A percentile compares a stretch with the other conserved stretches of the same genome.
phyloP scores from a whole-genome alignment of 2,329 filamentous ascomycete species.

The Cladosporium sphaerospermum region DNA sequence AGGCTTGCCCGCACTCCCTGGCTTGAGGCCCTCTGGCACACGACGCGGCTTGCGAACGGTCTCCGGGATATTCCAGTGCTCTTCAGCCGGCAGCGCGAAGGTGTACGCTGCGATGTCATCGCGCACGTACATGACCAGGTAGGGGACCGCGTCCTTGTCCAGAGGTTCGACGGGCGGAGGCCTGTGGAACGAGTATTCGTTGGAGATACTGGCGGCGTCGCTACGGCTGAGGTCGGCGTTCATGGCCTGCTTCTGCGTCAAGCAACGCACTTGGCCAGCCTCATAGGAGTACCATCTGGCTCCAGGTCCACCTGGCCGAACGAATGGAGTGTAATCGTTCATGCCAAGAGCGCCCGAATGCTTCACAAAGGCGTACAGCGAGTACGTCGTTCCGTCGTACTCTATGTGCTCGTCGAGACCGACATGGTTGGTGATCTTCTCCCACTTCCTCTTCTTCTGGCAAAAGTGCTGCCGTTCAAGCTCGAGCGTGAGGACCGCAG shows the following conservation, averaged over 20 bases:
- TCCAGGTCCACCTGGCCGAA: conserved; percentile 51
- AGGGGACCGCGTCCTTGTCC: conserved; percentile 36
- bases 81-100: conserved; percentile 29
- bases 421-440: conserved; percentile 52
- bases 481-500: conserved; percentile 39
- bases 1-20: background rate
- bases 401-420: conserved; percentile 49
- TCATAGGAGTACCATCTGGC: conserved; percentile 56
- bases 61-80: conserved; percentile 11
- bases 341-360: conserved; percentile 55
- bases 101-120: conserved; percentile 37
- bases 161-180: background rate
- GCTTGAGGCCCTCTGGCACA: background rate
- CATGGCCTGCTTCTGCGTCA: conserved; percentile 50
- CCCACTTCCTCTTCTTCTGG: conserved; percentile 48
- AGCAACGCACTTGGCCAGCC: conserved; percentile 45
- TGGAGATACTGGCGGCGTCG: background rate
- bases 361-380: conserved; percentile 54
- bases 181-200: background rate
- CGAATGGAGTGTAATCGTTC: conserved; percentile 53
- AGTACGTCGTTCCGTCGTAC: conserved; percentile 45
- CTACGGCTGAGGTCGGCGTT: background rate
- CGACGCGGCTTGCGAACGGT: conserved; percentile 4
- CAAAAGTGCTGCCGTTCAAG: conserved; percentile 54
- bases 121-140: conserved; percentile 52